Conservation (phyloP, 352 stramenopile genomes). For the Globisporangium abappressorium region DNA sequence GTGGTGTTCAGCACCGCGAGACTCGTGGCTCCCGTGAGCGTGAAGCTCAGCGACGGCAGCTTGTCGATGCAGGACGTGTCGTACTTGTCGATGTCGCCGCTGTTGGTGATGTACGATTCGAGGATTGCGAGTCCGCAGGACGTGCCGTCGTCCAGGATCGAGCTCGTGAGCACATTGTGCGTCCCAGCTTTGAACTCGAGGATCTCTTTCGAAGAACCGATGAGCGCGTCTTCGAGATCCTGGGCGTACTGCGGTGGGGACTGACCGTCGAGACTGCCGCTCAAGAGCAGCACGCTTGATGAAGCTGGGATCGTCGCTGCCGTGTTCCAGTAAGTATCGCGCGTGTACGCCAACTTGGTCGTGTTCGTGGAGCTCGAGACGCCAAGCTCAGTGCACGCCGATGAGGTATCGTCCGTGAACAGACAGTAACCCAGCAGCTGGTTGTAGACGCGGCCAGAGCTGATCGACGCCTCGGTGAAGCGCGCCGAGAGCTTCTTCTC, state of each 20-base stretch:
- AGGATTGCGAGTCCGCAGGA: constrained; percentile 51
- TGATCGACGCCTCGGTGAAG: constrained; percentile 50
- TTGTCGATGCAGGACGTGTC: constrained; percentile 52
- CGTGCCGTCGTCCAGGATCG: constrained; percentile 29
- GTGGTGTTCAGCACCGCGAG: constrained; percentile 39
- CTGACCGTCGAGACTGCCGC: constrained; percentile 39
- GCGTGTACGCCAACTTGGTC: constrained; percentile 34
- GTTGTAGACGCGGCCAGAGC: constrained; percentile 36
- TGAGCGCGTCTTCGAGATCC: constrained; percentile 33
- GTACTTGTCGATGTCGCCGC: constrained; percentile 40
- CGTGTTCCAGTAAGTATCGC: constrained; percentile 29
- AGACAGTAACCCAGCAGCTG: constrained; percentile 59
- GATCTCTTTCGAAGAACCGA: constrained; percentile 42
- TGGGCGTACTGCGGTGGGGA: constrained; percentile 43
- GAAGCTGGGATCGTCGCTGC: constrained; percentile 26
- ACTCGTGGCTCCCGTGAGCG: constrained; percentile 30
- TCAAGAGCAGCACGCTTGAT: constrained; percentile 58
- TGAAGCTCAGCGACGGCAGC: constrained; percentile 32
- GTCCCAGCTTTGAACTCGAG: constrained; percentile 34
- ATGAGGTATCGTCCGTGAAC: constrained; percentile 42
- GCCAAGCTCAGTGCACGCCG: constrained; percentile 30
- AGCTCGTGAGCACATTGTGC: constrained; percentile 42
- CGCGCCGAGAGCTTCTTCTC: constrained; percentile 35
- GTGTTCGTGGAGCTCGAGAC: constrained; percentile 8
- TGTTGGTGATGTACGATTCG: constrained; percentile 49